These are phyloP conservation scores for Globisporangium paddicum DNA, from an alignment of 352 stramenopile genomes.

Conservation along the genomic window DNA sequence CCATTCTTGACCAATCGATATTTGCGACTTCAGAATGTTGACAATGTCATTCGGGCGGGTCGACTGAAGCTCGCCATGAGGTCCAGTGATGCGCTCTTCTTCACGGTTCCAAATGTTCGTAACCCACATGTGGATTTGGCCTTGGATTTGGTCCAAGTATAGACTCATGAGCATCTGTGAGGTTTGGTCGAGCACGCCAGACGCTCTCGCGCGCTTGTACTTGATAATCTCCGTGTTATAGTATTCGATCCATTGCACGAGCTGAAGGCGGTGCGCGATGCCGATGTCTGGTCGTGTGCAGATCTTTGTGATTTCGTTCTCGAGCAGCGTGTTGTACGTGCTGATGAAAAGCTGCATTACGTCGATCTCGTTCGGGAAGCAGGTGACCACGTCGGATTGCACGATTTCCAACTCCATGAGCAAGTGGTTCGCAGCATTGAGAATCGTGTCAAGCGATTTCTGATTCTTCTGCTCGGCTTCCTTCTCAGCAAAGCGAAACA, in stretches of 20 bases:
- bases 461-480: constrained; percentile 42
- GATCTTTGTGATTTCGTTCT: constrained; percentile 60
- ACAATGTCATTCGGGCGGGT: constrained; percentile 83
- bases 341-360: constrained; percentile 70
- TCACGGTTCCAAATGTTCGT: constrained; percentile 84
- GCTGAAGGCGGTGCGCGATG: constrained; percentile 67
- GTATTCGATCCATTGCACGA: constrained; percentile 88
- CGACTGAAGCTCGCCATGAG: constrained; percentile 61
- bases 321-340: constrained; percentile 74
- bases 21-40: constrained; percentile 85
- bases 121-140: constrained; percentile 79
- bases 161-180: constrained; percentile 69
- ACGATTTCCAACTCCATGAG: constrained; percentile 80
- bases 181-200: constrained; percentile 56
- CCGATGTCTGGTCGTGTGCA: constrained; percentile 56
- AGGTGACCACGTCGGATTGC: constrained; percentile 61
- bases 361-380: constrained; percentile 75
- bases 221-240: constrained; percentile 86
- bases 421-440: constrained; percentile 66
- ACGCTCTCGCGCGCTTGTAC: constrained; percentile 70
- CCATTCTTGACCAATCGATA: constrained; percentile 83
- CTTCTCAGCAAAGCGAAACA: constrained; percentile 56
- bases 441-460: constrained; percentile 53
- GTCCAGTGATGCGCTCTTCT: constrained; percentile 57
- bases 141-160: constrained; percentile 74